Conservation (phyloP, 768 basidiomycete genomes). For the Pulveroboletus sp. region DNA sequence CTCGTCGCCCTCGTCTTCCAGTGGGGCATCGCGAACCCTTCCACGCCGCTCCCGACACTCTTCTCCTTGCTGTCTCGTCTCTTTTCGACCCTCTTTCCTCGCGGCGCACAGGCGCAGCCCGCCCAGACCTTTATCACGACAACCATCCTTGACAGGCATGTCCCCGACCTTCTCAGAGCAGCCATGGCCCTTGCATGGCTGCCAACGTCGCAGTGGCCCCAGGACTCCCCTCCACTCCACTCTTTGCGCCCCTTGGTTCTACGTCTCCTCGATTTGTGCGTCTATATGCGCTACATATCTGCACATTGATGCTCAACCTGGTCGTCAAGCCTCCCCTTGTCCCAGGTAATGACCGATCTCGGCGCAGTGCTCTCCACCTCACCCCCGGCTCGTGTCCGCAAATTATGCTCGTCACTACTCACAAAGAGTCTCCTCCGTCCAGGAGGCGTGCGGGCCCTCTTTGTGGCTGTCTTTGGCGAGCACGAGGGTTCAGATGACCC, state of each 20-base stretch:
- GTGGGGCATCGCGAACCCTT: constrained; percentile 63
- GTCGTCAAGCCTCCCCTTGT: constrained; percentile 50
- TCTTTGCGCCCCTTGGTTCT: constrained; percentile 49
- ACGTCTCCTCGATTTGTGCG: constrained; percentile 64
- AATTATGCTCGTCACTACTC: constrained; percentile 59
- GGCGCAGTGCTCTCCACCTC: constrained; percentile 53
- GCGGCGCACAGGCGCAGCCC: constrained; percentile 43
- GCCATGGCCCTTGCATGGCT: constrained; percentile 73
- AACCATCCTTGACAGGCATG: constrained; percentile 55
- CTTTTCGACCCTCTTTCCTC: constrained; percentile 51
- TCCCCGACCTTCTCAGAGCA: constrained; percentile 56
- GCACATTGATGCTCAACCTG: constrained; percentile 9
- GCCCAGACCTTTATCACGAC: constrained; percentile 61
- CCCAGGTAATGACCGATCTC: constrained; percentile 63
- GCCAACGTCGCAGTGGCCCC: constrained; percentile 46
- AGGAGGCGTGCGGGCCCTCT: constrained; percentile 68
- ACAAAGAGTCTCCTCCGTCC: constrained; percentile 69
- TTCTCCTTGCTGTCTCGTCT: constrained; percentile 42
- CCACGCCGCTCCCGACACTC: constrained; percentile 41
- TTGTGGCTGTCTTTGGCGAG: constrained; percentile 66
- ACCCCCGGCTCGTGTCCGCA: constrained; percentile 51
- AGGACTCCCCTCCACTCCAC: constrained; percentile 41
- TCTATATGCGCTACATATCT: constrained; percentile 19
- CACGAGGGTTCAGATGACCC: constrained; percentile 51
- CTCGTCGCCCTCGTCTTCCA: constrained; percentile 67